Evolutionary conservation across 371 early-diverging fungal genomes (phyloP), one percentile per base, ranked within the genome.

Genomic region (Mortierella sp.): DNA sequence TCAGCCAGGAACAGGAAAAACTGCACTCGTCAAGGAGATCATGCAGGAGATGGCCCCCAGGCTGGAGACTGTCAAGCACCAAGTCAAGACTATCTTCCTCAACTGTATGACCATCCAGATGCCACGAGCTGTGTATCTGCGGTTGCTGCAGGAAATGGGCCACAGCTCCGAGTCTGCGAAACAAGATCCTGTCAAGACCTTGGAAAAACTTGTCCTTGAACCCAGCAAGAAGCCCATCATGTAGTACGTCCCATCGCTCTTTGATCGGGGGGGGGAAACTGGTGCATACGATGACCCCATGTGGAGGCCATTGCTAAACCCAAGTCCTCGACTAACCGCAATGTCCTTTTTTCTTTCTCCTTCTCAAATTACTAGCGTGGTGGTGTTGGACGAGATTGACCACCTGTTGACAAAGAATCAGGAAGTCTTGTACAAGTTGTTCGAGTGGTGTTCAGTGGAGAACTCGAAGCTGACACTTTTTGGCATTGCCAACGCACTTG

Each of bases 401-500:
- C 89, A 93, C 13, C 81, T 98, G 40, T 63, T 92, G 28, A 91
- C 94, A 19, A 82, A 80, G 61, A 89, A 93, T 57, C 92, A 93
- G 68, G 91, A 92, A n/a, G 90, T 93, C 1, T 80, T 97, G 14
- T 95, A 96, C 78, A 87, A 90, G 25, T 72, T 98, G n/a, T 96
- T 97, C 78, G 93, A 92, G 67, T 91, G 90, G 88, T 84, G 92
- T 0, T 82, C 80, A 6, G 64, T 82, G 31, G 82, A 87, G 4
- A 63, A 80, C 8, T 91, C 94, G 39, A 84, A 86, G 0, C 74
- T 97, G 50, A 88, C 88, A 0, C 77, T 98, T 41, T 89, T 98
- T 48, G 97, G 97, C n/a, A 96, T 98, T 60, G 94, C 97, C n/a
- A 98, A 98, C 72, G 93, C 96, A 0, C 79, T 98, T 34, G 94